Evolutionary conservation across 352 stramenopile species (phyloP), one percentile per base, ranked within the genome.

Genomic region (Globisporangium megalacanthum): DNA sequence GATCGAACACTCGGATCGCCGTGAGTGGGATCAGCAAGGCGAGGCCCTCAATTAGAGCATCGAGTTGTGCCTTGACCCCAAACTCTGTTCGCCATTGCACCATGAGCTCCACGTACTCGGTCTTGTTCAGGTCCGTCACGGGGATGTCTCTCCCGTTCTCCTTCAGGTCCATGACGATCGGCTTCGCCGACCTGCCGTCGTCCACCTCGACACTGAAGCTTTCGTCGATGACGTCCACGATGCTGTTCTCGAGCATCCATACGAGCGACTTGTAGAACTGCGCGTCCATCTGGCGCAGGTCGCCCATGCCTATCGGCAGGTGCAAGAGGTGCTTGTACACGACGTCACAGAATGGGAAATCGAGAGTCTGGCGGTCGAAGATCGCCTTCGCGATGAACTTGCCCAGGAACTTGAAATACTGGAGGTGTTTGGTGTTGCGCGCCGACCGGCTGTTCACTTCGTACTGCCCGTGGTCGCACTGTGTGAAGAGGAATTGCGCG

Each of bases 221-320:
- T 58, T 96, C 88, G 37, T 90, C 84, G 31, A 96, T 86, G 0
- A 94, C 65, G 41, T 79, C 74, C 2, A 67, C 51, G 15, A 96
- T 80, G 22, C 88, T 75, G 60, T 96, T 91, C 39, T 92, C 77
- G 42, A 95, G 70, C 69, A 96, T 95, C 88, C 88, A 96, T 17
- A 75, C 14, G 1, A 96, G 66, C 8, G 83, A 93, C 33, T 85
- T 88, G 60, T 88, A 66, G 46, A 89, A 89, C 51, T 94, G 82
- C n/a, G 71, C 65, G 22, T 96, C 87, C 58, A 92, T 80, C 54
- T 84, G 61, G 0, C 58, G 56, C n/a, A 96, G 64, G 55, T 95
- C 85, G 2, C 77, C 68, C 61, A 88, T 80, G 7, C 15, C 54
- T 0, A 70, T 72, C 11, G 61, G 45, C 0, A 77, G 33, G 22